Conservation (phyloP, 805 yeast species). For the Teunomyces kruisii region DNA sequence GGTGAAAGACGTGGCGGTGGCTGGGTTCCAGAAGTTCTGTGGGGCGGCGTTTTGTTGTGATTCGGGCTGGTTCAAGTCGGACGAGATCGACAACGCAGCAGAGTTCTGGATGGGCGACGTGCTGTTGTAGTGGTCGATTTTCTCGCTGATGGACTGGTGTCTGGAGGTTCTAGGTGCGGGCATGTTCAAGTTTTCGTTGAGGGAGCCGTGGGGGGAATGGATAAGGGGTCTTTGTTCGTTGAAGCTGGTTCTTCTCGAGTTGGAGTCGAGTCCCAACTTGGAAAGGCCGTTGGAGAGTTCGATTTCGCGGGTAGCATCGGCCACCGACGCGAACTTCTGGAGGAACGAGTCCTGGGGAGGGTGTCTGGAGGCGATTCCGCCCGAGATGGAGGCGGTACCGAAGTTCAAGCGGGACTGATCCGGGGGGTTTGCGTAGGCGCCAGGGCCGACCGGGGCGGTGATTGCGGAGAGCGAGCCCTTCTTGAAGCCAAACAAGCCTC, state of each 20-base stretch:
- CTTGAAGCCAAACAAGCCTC: conserved; percentile 46
- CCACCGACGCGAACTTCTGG: conserved; percentile 62
- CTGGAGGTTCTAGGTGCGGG: conserved; percentile 36
- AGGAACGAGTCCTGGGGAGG: conserved; percentile 52
- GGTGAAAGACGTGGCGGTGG: conserved; percentile 58
- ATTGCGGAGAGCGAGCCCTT: conserved; percentile 48
- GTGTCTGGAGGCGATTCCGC: conserved; percentile 49
- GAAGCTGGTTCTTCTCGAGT: conserved; percentile 53
- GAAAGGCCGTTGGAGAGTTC: conserved; percentile 48
- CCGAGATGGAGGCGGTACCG: conserved; percentile 63
- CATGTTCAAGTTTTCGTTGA: conserved; percentile 45
- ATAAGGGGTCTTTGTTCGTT: conserved; percentile 25
- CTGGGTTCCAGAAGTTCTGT: conserved; percentile 64
- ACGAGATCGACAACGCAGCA: conserved; percentile 32
- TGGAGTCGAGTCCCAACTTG: conserved; percentile 30
- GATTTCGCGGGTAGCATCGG: conserved; percentile 68
- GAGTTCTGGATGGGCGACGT: conserved; percentile 45
- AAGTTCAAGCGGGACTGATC: conserved; percentile 34
- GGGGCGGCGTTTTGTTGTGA: conserved; percentile 10
- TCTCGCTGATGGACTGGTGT: conserved; percentile 59
- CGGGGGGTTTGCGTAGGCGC: conserved; percentile 19
- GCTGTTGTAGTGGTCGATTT: conserved; percentile 56
- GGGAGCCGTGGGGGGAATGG: conserved; percentile 38
- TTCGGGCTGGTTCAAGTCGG: conserved; percentile 23
- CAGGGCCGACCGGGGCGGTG: conserved; percentile 39